Percentiles rank a stretch among this genome's conserved stretches.
Evolutionary conservation across 2,329 filamentous ascomycete species (phyloP).

Genomic region (Ophiostoma sp.): DNA sequence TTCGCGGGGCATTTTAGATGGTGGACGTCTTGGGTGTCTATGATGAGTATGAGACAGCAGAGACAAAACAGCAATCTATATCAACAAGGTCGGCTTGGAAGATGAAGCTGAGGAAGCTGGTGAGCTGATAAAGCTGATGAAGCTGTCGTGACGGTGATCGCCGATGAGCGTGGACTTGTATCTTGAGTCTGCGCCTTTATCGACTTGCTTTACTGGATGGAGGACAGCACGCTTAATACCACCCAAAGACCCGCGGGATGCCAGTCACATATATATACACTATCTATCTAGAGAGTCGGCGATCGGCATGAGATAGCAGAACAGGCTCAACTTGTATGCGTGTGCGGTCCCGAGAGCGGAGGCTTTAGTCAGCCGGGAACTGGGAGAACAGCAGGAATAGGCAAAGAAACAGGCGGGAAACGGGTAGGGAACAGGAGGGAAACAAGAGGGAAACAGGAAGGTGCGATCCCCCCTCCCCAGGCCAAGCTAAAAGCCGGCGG

Average conservation of each 20-base stretch:
- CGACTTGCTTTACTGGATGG: not conserved
- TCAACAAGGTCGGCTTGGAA: not conserved
- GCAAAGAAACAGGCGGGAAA: too few relatives aligned
- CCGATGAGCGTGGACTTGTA: not conserved
- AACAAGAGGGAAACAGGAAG: not conserved
- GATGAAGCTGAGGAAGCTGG: not conserved
- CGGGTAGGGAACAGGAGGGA: not conserved
- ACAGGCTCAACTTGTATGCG: not conserved
- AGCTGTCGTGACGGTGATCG: constrained; percentile 3
- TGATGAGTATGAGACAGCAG: not conserved
- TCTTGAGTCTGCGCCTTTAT: not conserved
- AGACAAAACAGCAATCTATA: not conserved
- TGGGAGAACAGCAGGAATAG: too few relatives aligned
- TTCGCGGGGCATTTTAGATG: constrained; percentile 43
- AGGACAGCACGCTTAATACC: not conserved
- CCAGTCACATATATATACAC: not conserved
- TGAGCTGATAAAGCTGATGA: not conserved
- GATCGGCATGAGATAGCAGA: constrained; percentile 4
- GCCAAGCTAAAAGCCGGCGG: not conserved
- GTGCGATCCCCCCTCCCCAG: not conserved
- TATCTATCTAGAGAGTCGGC: not conserved
- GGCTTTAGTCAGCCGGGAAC: constrained; percentile 1
- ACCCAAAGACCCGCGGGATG: constrained; percentile 1
- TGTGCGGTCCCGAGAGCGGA: constrained; percentile 10
- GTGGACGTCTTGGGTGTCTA: not conserved